Evolutionary conservation across 768 basidiomycete genomes (phyloP).

Genomic region (Pholiota microspora): DNA sequence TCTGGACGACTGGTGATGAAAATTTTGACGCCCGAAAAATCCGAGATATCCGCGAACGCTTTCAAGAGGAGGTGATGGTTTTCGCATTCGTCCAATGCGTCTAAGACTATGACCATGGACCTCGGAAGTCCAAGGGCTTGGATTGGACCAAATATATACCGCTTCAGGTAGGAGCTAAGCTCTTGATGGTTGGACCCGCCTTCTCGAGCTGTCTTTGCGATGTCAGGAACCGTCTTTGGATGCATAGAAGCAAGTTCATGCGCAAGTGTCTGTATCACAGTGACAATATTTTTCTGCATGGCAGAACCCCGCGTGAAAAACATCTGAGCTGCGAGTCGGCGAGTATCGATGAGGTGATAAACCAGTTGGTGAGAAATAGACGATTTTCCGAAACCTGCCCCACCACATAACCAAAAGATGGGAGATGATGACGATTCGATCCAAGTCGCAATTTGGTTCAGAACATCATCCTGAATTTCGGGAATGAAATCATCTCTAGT

Average conservation of each 20-base stretch:
- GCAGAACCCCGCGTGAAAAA: background rate
- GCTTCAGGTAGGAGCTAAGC: background rate
- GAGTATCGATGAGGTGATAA: slow-evolving; percentile 1
- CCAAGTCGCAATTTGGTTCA: background rate
- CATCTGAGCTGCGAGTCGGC: background rate
- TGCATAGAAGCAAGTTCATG: slow-evolving; percentile 2
- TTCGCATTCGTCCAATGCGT: slow-evolving; percentile 1
- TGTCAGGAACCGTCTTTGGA: background rate
- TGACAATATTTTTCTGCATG: slow-evolving; percentile 1
- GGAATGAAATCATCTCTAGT: background rate
- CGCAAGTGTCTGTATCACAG: background rate
- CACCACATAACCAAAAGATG: background rate
- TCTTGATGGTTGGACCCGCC: background rate
- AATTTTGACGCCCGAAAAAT: background rate
- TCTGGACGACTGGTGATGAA: background rate
- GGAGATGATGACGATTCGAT: background rate
- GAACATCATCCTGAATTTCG: background rate
- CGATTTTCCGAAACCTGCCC: slow-evolving; percentile 3
- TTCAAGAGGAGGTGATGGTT: background rate
- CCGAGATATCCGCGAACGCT: background rate
- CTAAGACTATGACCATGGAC: background rate
- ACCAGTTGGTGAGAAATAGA: slow-evolving; percentile 4
- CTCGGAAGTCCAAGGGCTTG: background rate
- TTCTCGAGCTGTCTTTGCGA: background rate
- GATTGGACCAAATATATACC: background rate